Base-by-base conservation (phyloP, 1,284 basidiomycete species). In the Sphaerobolus stellatus region DNA sequence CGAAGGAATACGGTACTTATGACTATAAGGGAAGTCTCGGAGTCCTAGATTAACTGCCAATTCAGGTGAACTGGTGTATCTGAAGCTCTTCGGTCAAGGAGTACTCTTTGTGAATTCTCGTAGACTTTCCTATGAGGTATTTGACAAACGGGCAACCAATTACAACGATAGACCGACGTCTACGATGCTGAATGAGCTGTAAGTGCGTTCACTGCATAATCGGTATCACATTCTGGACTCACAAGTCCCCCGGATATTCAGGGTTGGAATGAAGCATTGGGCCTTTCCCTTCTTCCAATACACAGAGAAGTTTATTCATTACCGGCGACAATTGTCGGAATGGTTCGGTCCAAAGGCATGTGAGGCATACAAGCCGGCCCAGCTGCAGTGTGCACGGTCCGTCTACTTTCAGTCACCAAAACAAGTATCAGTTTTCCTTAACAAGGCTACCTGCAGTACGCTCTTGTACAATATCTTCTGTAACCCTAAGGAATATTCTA, bases 1-100 rank as follows among this genome's bases (percentile, higher is more conserved):
- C 48, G 14, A 56, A 56, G 11, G 48, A 52, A 25, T 64, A 63
- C 46, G 62, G 64, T 62, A n/a, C n/a, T 16, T 38, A 22, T 38
- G 18, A 36, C 11, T 36, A 38, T n/a, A n/a, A 38, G 36, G n/a
- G 36, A 4, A 5, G 22, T 38, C 7, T 38, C 7, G n/a, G 22
- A 38, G 22, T 38, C n/a, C n/a, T 7, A 38, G 5, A 38, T 22
- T 22, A 38, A n/a, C 22, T 43, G 13, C 28, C 29, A 5, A 6
- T 48, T 36, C 29, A 46, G 54, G 56, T 25, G 54, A 56, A 16
- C n/a, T 58, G 13, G n/a, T 56, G 3, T 58, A 50, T 28, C 40
- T 56, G 11, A 44, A 44, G 4, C 29, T 58, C 3, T 25, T 40
- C 14, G 57, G 57, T 4, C 25, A 30, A n/a, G 33, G 46, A 5